Evolutionary conservation across 306 rosid species (phyloP).

Genomic region (Erythrophleum fordii): DNA sequence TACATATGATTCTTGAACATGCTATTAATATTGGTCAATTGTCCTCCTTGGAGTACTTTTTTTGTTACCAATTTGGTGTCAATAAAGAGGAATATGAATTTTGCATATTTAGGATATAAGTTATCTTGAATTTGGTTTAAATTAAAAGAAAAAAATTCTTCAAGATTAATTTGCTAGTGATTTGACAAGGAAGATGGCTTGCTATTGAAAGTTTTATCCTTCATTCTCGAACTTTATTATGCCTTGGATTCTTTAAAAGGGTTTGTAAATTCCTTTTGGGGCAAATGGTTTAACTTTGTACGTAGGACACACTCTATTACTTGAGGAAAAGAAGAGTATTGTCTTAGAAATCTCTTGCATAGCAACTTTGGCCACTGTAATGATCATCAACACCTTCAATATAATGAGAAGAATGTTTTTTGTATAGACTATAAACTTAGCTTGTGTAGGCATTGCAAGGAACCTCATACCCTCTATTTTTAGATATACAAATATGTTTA

Average conservation of each 20-base stretch:
- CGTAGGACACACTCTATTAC: constrained; percentile 55
- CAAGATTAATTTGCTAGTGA: not conserved
- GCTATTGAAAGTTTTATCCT: constrained; percentile 11
- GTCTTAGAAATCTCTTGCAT: constrained; percentile 69
- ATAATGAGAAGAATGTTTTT: constrained; percentile 76
- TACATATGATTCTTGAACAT: constrained; percentile 28
- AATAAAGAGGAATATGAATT: constrained; percentile 16
- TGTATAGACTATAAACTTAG: constrained; percentile 77
- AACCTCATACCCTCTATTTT: constrained; percentile 72
- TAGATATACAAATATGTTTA: constrained; percentile 89
- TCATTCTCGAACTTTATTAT: constrained; percentile 35
- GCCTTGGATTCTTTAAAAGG: not conserved
- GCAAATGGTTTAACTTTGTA: constrained; percentile 40
- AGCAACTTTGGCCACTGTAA: constrained; percentile 70
- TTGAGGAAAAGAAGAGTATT: constrained; percentile 50
- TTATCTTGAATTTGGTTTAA: constrained; percentile 34
- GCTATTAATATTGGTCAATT: constrained; percentile 5
- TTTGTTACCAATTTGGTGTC: not conserved
- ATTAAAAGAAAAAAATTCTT: constrained; percentile 9
- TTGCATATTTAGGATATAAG: constrained; percentile 18
- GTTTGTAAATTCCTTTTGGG: constrained; percentile 40
- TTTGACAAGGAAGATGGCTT: not conserved
- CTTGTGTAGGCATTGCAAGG: constrained; percentile 77
- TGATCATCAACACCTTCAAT: constrained; percentile 65
- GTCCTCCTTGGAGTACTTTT: constrained; percentile 22